Conservation (phyloP, 495 filamentous ascomycete species). For the Lasiosphaeria miniovina region DNA sequence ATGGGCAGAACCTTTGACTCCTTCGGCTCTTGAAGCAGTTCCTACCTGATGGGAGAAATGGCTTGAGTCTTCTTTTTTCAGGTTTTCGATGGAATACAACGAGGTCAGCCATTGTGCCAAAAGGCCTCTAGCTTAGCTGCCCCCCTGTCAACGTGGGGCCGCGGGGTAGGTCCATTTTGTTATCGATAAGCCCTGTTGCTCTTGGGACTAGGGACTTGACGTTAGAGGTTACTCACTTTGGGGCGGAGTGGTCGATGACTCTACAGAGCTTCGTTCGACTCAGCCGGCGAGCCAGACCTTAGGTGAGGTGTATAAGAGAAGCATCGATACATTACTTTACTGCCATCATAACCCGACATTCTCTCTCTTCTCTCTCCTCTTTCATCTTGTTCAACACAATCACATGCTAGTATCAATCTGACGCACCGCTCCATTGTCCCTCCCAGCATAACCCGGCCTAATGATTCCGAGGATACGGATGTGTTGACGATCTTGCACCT, state of each 20-base stretch:
- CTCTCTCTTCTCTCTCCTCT: not conserved
- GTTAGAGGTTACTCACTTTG: conserved; percentile 5
- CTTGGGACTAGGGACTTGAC: not conserved
- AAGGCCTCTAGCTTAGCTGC: not conserved
- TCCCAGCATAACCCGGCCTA: not conserved
- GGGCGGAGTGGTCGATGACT: conserved; percentile 18
- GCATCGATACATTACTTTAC: not conserved
- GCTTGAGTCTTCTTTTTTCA: no score
- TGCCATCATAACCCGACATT: not conserved
- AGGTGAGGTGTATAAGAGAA: conserved; percentile 3
- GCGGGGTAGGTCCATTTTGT: not conserved
- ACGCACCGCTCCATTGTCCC: not conserved
- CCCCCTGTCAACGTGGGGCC: not conserved
- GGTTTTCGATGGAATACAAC: no score
- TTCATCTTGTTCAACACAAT: not conserved
- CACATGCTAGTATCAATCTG: no score
- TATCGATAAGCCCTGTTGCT: conserved; percentile 18
- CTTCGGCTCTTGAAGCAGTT: no score
- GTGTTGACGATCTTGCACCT: not conserved
- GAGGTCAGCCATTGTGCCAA: not conserved
- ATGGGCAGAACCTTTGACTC: no score
- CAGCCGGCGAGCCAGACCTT: conserved; percentile 25
- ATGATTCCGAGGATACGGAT: conserved; percentile 22
- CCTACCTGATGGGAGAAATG: no score
- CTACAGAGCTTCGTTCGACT: conserved; percentile 30